Conservation (phyloP, 805 yeast species). For the Kazachstania taianensis region DNA sequence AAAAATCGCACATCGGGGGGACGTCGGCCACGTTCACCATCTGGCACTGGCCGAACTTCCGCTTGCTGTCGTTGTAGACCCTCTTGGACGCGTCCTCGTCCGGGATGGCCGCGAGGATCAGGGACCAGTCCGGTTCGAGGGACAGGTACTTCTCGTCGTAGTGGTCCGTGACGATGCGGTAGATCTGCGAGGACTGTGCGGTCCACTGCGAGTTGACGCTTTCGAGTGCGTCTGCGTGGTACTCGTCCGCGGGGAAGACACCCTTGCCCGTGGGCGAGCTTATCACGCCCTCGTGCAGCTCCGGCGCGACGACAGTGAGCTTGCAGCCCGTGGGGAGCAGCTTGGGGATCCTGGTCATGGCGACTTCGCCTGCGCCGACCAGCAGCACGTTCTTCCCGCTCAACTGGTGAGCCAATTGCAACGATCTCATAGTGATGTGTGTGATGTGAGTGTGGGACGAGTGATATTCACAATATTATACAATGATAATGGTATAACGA, state of each 20-base stretch:
- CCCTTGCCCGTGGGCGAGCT: not conserved
- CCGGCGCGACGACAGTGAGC: slow-evolving; percentile 24
- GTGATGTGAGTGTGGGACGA: too few relatives aligned
- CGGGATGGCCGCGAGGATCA: slow-evolving; percentile 26
- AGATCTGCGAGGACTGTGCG: not conserved
- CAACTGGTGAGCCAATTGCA: slow-evolving; percentile 25
- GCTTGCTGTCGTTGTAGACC: slow-evolving; percentile 17
- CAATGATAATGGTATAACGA: too few relatives aligned
- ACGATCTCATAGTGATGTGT: too few relatives aligned
- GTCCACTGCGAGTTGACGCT: not conserved
- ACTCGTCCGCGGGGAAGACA: slow-evolving; percentile 9
- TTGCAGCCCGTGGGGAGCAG: slow-evolving; percentile 26
- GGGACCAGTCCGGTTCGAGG: slow-evolving; percentile 18
- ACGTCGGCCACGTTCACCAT: slow-evolving; percentile 30
- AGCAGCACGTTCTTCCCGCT: slow-evolving; percentile 18
- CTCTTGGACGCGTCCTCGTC: slow-evolving; percentile 15
- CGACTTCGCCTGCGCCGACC: slow-evolving; percentile 30
- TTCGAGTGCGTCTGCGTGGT: slow-evolving; percentile 2
- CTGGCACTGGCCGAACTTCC: slow-evolving; percentile 20
- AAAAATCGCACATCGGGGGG: slow-evolving; percentile 28
- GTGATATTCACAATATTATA: too few relatives aligned
- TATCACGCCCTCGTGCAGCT: too few relatives aligned
- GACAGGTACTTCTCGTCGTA: slow-evolving; percentile 12
- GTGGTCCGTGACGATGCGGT: slow-evolving; percentile 5
- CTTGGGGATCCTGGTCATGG: slow-evolving; percentile 24